Evolutionary conservation across 768 basidiomycete genomes (phyloP), one percentile per base, ranked within the genome.

Genomic region (Pleurotus salmoneostramineus): DNA sequence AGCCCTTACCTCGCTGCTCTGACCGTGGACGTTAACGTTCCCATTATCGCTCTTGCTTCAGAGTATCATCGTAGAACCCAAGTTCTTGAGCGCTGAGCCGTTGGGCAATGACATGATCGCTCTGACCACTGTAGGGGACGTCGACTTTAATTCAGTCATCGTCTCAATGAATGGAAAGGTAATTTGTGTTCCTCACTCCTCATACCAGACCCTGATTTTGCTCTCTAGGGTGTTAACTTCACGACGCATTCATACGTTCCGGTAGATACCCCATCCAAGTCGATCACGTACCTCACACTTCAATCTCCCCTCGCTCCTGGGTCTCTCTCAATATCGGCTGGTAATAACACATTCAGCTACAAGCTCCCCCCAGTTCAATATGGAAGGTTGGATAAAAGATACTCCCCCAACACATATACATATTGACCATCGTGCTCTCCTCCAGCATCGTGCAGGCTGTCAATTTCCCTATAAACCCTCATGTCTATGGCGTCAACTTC

Each of bases 401-500:
- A 1, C 21, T 27, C 21, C 21, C 21, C 3, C 21, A 27, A 27
- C 21, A 3, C 21, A 27, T 27, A 27, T 27, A 27, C 21, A 3
- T 27, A 27, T 27, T 27, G 21, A 27, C 21, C 21, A 27, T 3
- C 21, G 21, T 27, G 21, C 21, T 27, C 21, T 3, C 21, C 21
- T 27, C 21, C 21, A 27, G 74, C 49, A 71, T 78, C 60, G 73
- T 75, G 43, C 71, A 72, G 57, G 47, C 64, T 33, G 70, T 72
- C 55, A 71, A 68, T 27, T 63, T 58, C 21, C 62, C 74, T n/a
- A 83, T 83, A 61, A 77, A 72, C 56, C 76, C 79, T 1, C 66
- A 68, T 45, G 74, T 82, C 45, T 83, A 83, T 57, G 82, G 82
- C 48, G 77, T 82, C 61, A 82, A 83, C 66, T 83, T 79, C 72